Percentiles rank a stretch among this genome's conserved stretches.
Conservation (phyloP, 768 basidiomycete genomes). For the Termitomyces sp. region DNA sequence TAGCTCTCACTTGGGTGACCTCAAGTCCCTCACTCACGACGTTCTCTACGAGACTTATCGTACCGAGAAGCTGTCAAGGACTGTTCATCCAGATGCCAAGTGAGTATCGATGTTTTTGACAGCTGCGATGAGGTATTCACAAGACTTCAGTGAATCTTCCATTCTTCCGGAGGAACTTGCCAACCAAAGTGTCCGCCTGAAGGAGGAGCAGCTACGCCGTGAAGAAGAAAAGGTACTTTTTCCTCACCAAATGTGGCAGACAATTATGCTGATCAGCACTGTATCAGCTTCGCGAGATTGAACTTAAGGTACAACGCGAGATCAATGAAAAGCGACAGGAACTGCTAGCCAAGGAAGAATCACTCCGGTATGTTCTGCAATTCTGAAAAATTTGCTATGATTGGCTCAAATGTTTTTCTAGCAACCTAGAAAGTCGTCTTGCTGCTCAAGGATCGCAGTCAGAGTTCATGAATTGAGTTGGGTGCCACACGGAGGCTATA, state of each 20-base stretch:
- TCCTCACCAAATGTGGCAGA: background rate
- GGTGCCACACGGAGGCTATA: slow-evolving; percentile 10
- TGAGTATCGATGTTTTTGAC: slow-evolving; percentile 29
- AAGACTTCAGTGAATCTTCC: slow-evolving; percentile 64
- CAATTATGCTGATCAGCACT: slow-evolving; percentile 7
- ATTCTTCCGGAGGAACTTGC: slow-evolving; percentile 96
- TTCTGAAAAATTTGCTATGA: background rate
- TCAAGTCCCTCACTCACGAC: slow-evolving; percentile 93
- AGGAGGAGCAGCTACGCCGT: slow-evolving; percentile 95
- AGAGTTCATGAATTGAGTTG: slow-evolving; percentile 67
- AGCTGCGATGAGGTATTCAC: slow-evolving; percentile 14
- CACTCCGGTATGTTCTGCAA: slow-evolving; percentile 59
- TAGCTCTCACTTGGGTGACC: slow-evolving; percentile 90
- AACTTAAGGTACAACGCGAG: slow-evolving; percentile 96
- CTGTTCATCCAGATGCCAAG: slow-evolving; percentile 70
- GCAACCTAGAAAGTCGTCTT: slow-evolving; percentile 87
- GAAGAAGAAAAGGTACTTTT: slow-evolving; percentile 87
- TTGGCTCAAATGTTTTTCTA: slow-evolving; percentile 24
- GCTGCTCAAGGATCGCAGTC: slow-evolving; percentile 83
- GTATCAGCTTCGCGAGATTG: slow-evolving; percentile 86
- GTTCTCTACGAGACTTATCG: slow-evolving; percentile 95
- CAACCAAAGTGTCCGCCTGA: slow-evolving; percentile 93
- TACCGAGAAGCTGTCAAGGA: slow-evolving; percentile 93
- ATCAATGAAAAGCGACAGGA: slow-evolving; percentile 98
- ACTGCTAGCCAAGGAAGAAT: slow-evolving; percentile 93